These are phyloP conservation scores for Magnaporthiopsis poae DNA, from an alignment of 2,329 filamentous ascomycete species.

Conservation along the genomic window DNA sequence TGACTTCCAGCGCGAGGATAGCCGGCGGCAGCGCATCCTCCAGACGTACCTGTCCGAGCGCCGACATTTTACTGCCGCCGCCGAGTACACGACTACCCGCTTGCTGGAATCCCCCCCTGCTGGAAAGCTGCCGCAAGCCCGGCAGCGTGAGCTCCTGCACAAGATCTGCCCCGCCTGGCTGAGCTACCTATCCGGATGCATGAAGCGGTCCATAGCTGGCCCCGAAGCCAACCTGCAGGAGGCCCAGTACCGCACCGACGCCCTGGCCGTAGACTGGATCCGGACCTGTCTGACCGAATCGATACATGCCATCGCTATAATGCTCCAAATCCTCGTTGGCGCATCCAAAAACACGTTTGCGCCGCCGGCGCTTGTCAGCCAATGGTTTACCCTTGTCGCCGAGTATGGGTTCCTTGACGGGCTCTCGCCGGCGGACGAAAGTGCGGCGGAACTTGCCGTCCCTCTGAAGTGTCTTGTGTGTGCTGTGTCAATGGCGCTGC, in stretches of 20 bases:
- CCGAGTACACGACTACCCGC: slow-evolving; percentile 45
- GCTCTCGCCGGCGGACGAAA: slow-evolving; percentile 38
- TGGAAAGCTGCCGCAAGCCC: slow-evolving; percentile 15
- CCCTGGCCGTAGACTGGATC: slow-evolving; percentile 49
- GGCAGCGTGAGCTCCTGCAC: slow-evolving; percentile 14
- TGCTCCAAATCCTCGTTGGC: slow-evolving; percentile 58
- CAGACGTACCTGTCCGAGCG: slow-evolving; percentile 63
- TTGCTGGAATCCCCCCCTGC: slow-evolving; percentile 25
- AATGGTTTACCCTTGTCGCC: slow-evolving; percentile 68
- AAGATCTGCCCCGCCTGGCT: slow-evolving; percentile 31
- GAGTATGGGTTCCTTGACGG: slow-evolving; percentile 60
- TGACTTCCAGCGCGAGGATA: slow-evolving; percentile 53
- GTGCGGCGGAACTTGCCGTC: slow-evolving; percentile 40
- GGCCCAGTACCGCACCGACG: slow-evolving; percentile 39
- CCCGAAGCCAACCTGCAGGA: slow-evolving; percentile 42
- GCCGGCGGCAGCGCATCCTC: slow-evolving; percentile 58
- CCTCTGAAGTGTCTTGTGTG: slow-evolving; percentile 61
- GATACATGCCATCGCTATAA: slow-evolving; percentile 61
- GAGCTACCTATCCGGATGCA: slow-evolving; percentile 34
- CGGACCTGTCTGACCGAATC: slow-evolving; percentile 58
- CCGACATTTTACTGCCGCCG: slow-evolving; percentile 55
- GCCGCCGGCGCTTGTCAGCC: slow-evolving; percentile 46
- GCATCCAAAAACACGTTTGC: slow-evolving; percentile 44
- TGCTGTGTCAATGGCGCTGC: slow-evolving; percentile 59
- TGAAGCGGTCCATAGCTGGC: slow-evolving; percentile 38